These are phyloP conservation scores for Bondarzewia mesenterica DNA, from an alignment of 1,284 basidiomycete genomes.

Conservation along the genomic window DNA sequence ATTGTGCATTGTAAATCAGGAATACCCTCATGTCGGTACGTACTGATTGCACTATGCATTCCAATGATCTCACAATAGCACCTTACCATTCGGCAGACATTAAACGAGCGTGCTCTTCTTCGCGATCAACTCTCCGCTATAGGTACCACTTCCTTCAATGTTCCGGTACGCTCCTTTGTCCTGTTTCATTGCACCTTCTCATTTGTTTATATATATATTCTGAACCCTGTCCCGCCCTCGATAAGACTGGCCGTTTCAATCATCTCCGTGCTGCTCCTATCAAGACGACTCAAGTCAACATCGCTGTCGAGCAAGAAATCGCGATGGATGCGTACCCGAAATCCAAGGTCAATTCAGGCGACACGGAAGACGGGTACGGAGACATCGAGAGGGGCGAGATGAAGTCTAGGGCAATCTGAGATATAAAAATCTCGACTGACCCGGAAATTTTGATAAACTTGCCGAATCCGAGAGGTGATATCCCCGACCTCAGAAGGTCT, in stretches of 20 bases:
- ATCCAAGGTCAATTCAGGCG: not conserved
- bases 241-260: not conserved
- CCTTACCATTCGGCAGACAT: not conserved
- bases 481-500: too few species aligned
- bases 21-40: not conserved
- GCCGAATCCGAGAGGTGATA: too few species aligned
- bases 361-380: not conserved
- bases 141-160: not conserved
- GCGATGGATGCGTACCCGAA: not conserved
- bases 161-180: not conserved
- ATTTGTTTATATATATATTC: not conserved
- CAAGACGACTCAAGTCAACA: not conserved
- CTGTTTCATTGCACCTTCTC: conserved; percentile 13
- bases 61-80: not conserved
- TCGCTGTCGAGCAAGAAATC: not conserved
- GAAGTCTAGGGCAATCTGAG: too few species aligned
- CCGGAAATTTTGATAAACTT: too few species aligned
- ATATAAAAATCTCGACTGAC: too few species aligned
- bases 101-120: not conserved
- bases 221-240: not conserved
- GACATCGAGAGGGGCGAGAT: not conserved
- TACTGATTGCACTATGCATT: not conserved
- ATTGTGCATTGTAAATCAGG: not conserved
- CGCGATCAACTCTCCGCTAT: not conserved
- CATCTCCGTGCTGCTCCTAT: not conserved